Base-by-base conservation (phyloP, 176 grass and related monocot genomes). In the Carex cristatella region DNA sequence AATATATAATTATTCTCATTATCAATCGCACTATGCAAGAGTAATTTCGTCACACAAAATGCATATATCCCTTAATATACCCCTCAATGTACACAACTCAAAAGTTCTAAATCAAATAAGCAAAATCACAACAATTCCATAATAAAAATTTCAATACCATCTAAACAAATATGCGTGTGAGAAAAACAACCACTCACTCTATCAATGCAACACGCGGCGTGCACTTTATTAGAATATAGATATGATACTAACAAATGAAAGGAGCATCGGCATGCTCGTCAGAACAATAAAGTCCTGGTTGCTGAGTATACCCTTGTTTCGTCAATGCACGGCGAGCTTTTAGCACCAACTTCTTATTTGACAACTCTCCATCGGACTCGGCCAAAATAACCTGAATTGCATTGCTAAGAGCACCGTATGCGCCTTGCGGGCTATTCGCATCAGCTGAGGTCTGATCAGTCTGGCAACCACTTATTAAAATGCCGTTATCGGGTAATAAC, bases 401-500 rank as follows among this genome's bases (percentile, higher is more conserved):
- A 80, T 98, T 98, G 87, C 95, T 98, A 11, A 98, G 88, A 5
- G 93, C 95, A 5, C 95, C 95, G 49, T 89, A 98, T 8, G 69
- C 63, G 28, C 95, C 95, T 13, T 88, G 74, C 0, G 88, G 76
- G 35, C 89, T 91, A 27, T 92, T 98, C 28, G 93, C 95, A 48
- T 98, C 93, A 1, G 95, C 95, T 31, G 95, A 98, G 51, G 95
- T 98, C 72, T 98, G 91, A 57, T 93, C 92, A 16, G 93, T 94
- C 83, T 98, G 95, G 83, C 93, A 98, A 63, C 95, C 95, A 53
- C 95, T 98, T 63, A 98, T 89, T 63, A 98, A 74, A 68, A 94
- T 88, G 44, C 95, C 93, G 31, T 85, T 93, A 72, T 94, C 92
- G 8, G 88, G 87, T 55, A 86, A 61, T 0, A 85, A 83, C 67